Evolutionary conservation across 352 stramenopile species (phyloP).

Genomic region (Phytophthora pinifolia): DNA sequence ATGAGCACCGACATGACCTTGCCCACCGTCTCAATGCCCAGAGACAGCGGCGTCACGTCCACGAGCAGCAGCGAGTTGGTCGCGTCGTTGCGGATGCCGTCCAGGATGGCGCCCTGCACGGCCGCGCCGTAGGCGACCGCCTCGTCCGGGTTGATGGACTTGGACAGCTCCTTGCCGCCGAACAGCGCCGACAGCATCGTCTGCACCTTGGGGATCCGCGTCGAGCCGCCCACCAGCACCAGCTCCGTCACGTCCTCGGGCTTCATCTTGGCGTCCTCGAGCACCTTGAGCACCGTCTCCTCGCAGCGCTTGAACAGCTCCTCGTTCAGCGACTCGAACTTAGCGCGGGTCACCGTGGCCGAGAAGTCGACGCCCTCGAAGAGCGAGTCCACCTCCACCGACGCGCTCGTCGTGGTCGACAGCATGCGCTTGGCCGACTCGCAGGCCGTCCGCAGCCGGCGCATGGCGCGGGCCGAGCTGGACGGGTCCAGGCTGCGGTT

Average conservation of each 20-base stretch:
- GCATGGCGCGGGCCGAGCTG: constrained; percentile 90
- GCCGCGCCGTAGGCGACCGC: constrained; percentile 79
- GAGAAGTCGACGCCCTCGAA: constrained; percentile 96
- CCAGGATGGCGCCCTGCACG: constrained; percentile 64
- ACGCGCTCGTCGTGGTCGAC: constrained; percentile 91
- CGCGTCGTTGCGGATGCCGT: constrained; percentile 70
- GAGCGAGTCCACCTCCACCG: constrained; percentile 95
- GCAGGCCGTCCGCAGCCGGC: constrained; percentile 95
- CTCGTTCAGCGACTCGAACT: constrained; percentile 92
- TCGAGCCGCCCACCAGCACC: constrained; percentile 59
- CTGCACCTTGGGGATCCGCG: constrained; percentile 67
- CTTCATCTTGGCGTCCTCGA: constrained; percentile 70
- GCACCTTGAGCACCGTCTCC: constrained; percentile 75
- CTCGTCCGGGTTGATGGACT: constrained; percentile 81
- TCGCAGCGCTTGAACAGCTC: constrained; percentile 84
- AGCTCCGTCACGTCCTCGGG: constrained; percentile 60
- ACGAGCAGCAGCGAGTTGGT: constrained; percentile 88
- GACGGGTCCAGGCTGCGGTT: constrained; percentile 90
- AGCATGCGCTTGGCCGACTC: constrained; percentile 97
- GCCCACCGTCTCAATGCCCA: constrained; percentile 88
- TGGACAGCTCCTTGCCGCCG: constrained; percentile 63
- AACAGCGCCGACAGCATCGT: constrained; percentile 57
- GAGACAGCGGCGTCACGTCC: constrained; percentile 88
- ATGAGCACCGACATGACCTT: constrained; percentile 91
- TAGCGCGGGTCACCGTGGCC: constrained; percentile 90